Evolutionary conservation across 306 rosid species (phyloP), one percentile per base, ranked within the genome.

Genomic region (Casuarina cunninghamiana): DNA sequence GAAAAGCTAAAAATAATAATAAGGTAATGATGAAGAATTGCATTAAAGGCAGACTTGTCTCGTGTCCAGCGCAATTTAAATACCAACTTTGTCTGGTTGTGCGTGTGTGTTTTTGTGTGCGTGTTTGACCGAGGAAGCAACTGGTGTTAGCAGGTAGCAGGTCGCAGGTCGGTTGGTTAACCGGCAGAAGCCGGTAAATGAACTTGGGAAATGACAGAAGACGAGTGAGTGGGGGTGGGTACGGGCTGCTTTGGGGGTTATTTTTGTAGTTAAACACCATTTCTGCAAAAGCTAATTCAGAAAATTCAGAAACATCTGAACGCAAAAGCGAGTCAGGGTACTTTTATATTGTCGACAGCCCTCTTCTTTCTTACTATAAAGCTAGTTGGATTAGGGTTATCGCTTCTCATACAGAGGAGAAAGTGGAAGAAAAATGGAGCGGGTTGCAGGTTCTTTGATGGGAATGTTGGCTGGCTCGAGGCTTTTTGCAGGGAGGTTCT

Each of bases 401-500:
- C 62, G 75, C 90, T 85, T 86, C 78, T 63, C 68, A 77, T 73
- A 49, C 32, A 26, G 32, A 1, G 32, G 13, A 35, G 5, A 74
- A 7, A 10, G 68, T 44, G 32, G 2, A 46, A 42, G 73, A 55
- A 5, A 16, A 12, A 8, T 13, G n/a, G 66, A 10, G 15, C 45
- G 77, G 8, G 10, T 62, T 5, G 32, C 46, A 60, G 60, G 35
- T 58, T 3, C 75, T 80, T 91, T 91, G 97, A 82, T 91, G 92
- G 94, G 97, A 91, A 91, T 89, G 97, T 89, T 89, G 97, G 92
- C 93, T 91, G 93, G 96, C 93, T 91, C 93, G 96, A 91, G 89
- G 90, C 93, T 87, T 86, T 80, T 78, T 60, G 53, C 75, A 8
- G 19, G 37, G 37, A 53, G 58, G 71, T 80, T 85, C 78, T 71